Conservation (phyloP, 495 filamentous ascomycete species). For the Xylona heveae region DNA sequence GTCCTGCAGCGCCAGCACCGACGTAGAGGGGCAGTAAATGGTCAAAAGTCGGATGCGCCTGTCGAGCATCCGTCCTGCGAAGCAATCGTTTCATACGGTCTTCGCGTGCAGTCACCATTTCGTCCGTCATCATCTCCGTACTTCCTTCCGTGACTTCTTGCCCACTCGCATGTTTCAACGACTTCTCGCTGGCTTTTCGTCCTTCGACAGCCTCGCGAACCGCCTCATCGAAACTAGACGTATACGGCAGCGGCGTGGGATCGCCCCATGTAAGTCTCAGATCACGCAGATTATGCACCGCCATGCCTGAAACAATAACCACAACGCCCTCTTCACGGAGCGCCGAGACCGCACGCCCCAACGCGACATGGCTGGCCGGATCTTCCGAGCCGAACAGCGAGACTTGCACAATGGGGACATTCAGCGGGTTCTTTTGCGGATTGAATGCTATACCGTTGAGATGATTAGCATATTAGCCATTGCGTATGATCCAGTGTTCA, state of each 20-base stretch:
- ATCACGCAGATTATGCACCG: constrained; percentile 68
- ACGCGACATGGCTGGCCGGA: constrained; percentile 42
- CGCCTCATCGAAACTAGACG: constrained; percentile 56
- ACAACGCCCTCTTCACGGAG: constrained; percentile 54
- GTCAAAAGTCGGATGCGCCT: constrained; percentile 63
- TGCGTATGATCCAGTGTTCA: constrained; percentile 1
- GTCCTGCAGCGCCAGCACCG: constrained; percentile 45
- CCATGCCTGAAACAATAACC: constrained; percentile 69
- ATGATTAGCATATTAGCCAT: neutral
- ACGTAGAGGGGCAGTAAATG: constrained; percentile 66
- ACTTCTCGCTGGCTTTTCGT: too few species aligned
- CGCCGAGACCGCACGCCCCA: constrained; percentile 43
- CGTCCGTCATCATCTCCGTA: too few species aligned
- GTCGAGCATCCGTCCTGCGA: constrained; percentile 41
- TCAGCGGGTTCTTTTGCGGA: constrained; percentile 50
- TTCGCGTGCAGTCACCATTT: too few species aligned
- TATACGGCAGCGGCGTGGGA: constrained; percentile 32
- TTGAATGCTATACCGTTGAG: constrained; percentile 31
- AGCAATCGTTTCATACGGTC: constrained; percentile 39
- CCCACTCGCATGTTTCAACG: too few species aligned
- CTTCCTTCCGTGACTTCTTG: too few species aligned
- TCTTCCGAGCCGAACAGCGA: constrained; percentile 52
- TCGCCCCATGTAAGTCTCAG: constrained; percentile 21
- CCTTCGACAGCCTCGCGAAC: constrained; percentile 45
- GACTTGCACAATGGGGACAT: constrained; percentile 63